Conservation (phyloP, 2,329 filamentous ascomycete genomes). For the Cercospora sesami region DNA sequence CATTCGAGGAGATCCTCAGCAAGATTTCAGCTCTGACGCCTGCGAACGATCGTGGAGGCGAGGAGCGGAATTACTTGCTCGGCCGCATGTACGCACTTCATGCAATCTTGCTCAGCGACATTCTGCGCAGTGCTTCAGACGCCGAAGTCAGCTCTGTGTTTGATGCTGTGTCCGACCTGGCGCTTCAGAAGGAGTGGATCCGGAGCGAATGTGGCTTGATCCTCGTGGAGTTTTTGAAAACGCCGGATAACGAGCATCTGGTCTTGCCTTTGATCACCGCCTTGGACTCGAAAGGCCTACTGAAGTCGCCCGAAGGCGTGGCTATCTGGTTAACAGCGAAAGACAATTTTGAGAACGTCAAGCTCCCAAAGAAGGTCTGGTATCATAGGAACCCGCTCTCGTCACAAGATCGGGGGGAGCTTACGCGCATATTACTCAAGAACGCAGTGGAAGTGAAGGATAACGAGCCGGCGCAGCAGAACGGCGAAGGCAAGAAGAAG, state of each 20-base stretch:
- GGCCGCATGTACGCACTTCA: conserved; percentile 86
- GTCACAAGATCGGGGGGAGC: conserved; percentile 63
- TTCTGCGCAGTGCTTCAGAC: conserved; percentile 59
- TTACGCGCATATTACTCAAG: conserved; percentile 80
- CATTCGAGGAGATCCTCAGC: conserved; percentile 45
- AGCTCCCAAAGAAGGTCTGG: conserved; percentile 72
- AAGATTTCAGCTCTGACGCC: conserved; percentile 56
- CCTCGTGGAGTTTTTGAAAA: conserved; percentile 66
- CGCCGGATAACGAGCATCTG: conserved; percentile 20
- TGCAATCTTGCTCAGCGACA: conserved; percentile 76
- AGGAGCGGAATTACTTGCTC: conserved; percentile 84
- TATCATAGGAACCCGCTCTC: conserved; percentile 69
- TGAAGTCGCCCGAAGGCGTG: conserved; percentile 82
- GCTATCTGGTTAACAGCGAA: conserved; percentile 79
- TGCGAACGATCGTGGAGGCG: conserved; percentile 54
- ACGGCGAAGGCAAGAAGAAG: conserved; percentile 39
- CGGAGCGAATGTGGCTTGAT: conserved; percentile 84
- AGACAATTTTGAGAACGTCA: conserved; percentile 63
- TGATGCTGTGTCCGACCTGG: conserved; percentile 69
- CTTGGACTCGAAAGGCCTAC: conserved; percentile 55
- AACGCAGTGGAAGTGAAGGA: conserved; percentile 58
- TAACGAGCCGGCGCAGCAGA: conserved; percentile 25
- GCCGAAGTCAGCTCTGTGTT: conserved; percentile 67
- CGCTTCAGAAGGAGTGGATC: conserved; percentile 83
- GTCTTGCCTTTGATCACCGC: conserved; percentile 31